Evolutionary conservation across 2,329 filamentous ascomycete species (phyloP), one percentile per base, ranked within the genome.

Genomic region (Epichloe sibirici): DNA sequence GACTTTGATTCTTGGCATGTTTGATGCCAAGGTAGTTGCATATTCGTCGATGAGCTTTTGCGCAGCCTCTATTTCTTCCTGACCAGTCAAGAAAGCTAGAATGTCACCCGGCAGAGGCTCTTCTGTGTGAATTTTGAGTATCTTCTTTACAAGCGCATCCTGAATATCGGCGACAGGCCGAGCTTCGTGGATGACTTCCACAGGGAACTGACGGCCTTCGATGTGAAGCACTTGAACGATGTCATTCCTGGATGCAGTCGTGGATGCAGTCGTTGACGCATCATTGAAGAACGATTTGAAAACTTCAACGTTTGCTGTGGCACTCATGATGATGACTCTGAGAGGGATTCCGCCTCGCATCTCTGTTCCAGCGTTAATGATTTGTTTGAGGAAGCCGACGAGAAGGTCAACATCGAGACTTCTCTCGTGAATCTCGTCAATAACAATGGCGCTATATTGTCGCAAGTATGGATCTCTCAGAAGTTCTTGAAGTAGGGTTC

Each of bases 401-500:
- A 96, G 76, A 28, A 98, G 71, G 70, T 98, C 93, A 7, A 96
- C 91, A 65, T 97, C 94, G 23, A 97, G 81, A 59, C 90, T 95
- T 60, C 93, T 78, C 71, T 98, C 93, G 71, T 98, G 93, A 12
- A 98, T 93, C 67, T 98, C 93, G 68, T 98, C 93, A 7, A 98
- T 88, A 17, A 98, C 78, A 0, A 98, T 77, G 3, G 86, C 90
- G 62, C 89, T 95, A 65, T 98, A 98, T 63, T 88, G 83, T 35
- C 78, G 80, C 62, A 98, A 75, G 62, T 83, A 76, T 1, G 88
- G 88, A 66, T 98, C 93, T 51, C 85, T 79, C 55, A 98, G 69
- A 68, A 98, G 85, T 68, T 98, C 94, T 66, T 97, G 90, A 13
- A 98, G 75, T 49, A 98, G 74, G 84, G 95, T 97, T 61, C 93